Evolutionary conservation across 2,329 filamentous ascomycete genomes (phyloP).

Genomic region (Trichoderma sp.): DNA sequence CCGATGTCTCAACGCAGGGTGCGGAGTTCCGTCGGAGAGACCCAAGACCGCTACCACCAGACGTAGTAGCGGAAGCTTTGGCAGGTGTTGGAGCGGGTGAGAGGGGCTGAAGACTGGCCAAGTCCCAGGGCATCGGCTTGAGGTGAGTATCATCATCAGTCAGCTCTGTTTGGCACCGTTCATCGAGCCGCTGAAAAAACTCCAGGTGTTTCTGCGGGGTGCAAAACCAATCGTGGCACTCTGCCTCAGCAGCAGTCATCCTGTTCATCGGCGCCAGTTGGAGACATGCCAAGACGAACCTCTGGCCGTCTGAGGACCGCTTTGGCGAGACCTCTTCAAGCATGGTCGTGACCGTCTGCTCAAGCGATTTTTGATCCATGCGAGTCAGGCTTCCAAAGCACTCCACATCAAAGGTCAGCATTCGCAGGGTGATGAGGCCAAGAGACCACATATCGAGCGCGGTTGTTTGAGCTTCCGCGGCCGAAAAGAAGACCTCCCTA

Average conservation of each 20-base stretch:
- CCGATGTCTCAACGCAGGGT: conserved; percentile 1
- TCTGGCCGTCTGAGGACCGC: conserved; percentile 35
- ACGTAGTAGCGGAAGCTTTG: not conserved
- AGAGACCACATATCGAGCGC: conserved; percentile 57
- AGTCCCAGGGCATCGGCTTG: conserved; percentile 41
- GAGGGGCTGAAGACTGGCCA: conserved; percentile 36
- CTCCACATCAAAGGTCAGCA: conserved; percentile 37
- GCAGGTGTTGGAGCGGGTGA: not conserved
- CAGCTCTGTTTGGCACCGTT: conserved; percentile 37
- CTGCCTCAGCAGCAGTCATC: conserved; percentile 37
- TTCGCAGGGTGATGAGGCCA: conserved; percentile 49
- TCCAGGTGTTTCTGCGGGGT: conserved; percentile 38
- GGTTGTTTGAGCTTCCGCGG: conserved; percentile 37
- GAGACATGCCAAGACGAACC: conserved; percentile 41
- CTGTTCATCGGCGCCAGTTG: conserved; percentile 36
- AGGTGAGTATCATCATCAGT: conserved; percentile 34
- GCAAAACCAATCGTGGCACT: conserved; percentile 42
- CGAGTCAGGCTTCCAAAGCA: conserved; percentile 36
- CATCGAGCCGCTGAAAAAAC: conserved; percentile 41
- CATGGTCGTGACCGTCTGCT: not conserved
- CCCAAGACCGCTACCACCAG: not conserved
- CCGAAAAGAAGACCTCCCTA: conserved; percentile 44
- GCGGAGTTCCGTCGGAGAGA: not conserved
- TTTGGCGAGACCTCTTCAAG: conserved; percentile 25
- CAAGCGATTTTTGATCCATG: conserved; percentile 34